Base-by-base conservation (phyloP, 371 early-diverging fungal species). In the Massospora cicadina region DNA sequence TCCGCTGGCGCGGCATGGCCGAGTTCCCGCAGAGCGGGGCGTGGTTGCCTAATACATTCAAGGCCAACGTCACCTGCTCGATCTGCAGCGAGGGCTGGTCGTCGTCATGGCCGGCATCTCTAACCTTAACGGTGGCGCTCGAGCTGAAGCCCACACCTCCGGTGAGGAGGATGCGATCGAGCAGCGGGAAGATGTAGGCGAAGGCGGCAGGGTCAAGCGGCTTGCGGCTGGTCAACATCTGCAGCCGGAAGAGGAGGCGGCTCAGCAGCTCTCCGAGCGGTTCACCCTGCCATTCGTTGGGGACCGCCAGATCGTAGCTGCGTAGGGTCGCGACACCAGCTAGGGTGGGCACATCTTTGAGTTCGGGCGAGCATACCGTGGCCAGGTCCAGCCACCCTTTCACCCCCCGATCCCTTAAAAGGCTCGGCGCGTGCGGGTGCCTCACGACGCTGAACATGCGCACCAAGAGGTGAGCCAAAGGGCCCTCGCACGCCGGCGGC, bases 171-270 rank as follows among this genome's bases (percentile, higher is more conserved):
- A 89, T 78, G 29, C 83, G 78, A 33, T 80, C 75, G 64, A 91
- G 75, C 31, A 91, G 70, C 24, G 93, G 90, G 75, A 92, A 87
- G 62, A 89, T 72, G 67, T 81, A 87, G n/a, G 87, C 74, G 71
- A 93, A 90, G 13, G 87, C 81, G 2, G 88, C 76, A 26, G 90
- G 79, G 1, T 79, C 70, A 63, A 91, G 74, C 2, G 87, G 81
- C 43, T 74, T 71, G 30, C 75, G 74, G 62, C 83, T 84, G 31
- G 84, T 80, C n/a, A 76, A 72, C 71, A 81, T 77, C 60, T 88
- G 83, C 64, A 89, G 74, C n/a, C 86, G 80, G 68, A 78, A 90
- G 30, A 87, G 79, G 28, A 88, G 79, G 58, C 88, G 83, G 26
- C 79, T 72, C 5, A 84, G 77, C 62, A 91, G 76, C 30, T 78